Conservation (phyloP, 805 yeast species). For the Nakazawaea pomicola region DNA sequence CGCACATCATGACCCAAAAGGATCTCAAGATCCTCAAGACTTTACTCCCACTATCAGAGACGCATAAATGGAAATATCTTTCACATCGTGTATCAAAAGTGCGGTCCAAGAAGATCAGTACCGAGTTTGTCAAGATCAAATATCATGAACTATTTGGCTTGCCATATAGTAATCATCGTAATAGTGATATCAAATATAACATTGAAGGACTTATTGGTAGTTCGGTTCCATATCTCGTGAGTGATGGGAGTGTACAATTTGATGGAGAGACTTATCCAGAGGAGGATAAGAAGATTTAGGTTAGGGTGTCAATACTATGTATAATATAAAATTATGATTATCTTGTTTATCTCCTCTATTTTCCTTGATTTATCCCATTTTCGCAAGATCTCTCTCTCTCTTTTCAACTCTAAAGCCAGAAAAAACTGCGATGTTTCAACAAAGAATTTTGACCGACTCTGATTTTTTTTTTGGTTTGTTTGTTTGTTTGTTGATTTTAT, state of each 20-base stretch:
- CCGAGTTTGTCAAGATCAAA: conserved; percentile 6
- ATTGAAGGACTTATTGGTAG: conserved; percentile 11
- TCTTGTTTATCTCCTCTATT: no score
- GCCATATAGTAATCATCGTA: conserved; percentile 2
- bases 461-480: no score
- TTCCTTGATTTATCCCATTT: no score
- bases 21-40: conserved; percentile 5
- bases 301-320: no score
- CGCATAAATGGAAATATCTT: conserved; percentile 10
- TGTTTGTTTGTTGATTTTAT: no score
- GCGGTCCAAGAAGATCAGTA: conserved; percentile 7
- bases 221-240: conserved; percentile 10
- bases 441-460: no score
- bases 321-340: no score
- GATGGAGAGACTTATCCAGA: background rate
- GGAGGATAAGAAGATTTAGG: background rate
- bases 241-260: background rate
- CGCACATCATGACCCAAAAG: conserved; percentile 8
- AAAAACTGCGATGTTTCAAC: no score
- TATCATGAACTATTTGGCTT: conserved; percentile 9
- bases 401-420: no score
- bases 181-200: background rate
- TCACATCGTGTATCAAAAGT: conserved; percentile 5
- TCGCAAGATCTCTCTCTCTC: no score
- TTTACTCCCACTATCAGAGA: conserved; percentile 5